These are phyloP conservation scores for Suillus placidus DNA, from an alignment of 768 basidiomycete genomes.

Conservation along the genomic window DNA sequence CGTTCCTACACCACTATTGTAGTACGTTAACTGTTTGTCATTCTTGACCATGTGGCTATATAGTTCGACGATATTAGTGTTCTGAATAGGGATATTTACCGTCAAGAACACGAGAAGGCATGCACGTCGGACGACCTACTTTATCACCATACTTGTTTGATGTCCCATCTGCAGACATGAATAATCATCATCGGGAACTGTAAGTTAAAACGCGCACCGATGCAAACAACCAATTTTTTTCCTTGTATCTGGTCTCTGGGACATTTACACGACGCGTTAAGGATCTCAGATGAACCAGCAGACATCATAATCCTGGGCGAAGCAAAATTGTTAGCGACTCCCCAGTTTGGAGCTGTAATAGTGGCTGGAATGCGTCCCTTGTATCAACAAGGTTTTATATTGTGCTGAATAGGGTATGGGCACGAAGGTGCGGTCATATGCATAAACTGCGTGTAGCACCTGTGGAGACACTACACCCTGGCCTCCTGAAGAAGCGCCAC, in stretches of 20 bases:
- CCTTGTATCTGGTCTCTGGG: neutral
- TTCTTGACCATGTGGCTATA: conserved; percentile 39
- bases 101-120: neutral
- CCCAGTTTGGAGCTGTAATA: too few relatives aligned
- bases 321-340: neutral
- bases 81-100: conserved; percentile 27
- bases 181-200: neutral
- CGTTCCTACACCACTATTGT: conserved; percentile 44
- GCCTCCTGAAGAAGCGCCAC: too few relatives aligned
- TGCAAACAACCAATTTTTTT: conserved; percentile 34
- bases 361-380: too few relatives aligned
- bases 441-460: too few relatives aligned
- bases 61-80: conserved; percentile 45
- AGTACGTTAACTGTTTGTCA: conserved; percentile 40
- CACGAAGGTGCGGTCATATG: too few relatives aligned
- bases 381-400: too few relatives aligned
- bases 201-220: neutral
- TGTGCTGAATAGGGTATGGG: too few relatives aligned
- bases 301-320: neutral
- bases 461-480: too few relatives aligned
- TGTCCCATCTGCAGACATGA: conserved; percentile 28
- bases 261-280: neutral
- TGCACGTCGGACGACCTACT: conserved; percentile 2
- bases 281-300: too few relatives aligned
- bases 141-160: conserved; percentile 39